Evolutionary conservation across 495 filamentous ascomycete genomes (phyloP).

Genomic region (Cercophora sp.): DNA sequence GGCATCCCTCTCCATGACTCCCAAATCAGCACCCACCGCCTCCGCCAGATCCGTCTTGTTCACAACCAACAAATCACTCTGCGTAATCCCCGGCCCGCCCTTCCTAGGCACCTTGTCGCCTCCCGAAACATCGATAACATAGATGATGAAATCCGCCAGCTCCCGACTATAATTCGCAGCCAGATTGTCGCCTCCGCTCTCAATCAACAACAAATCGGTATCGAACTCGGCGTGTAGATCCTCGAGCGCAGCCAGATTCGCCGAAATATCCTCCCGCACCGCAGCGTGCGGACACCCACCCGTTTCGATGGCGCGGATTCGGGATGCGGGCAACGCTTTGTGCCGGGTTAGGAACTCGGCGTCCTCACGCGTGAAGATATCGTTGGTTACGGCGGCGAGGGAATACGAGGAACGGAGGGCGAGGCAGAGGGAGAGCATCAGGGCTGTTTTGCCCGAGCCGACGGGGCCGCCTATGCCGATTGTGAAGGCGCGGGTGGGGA

Average conservation of each 20-base stretch:
- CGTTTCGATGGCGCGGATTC: constrained; percentile 95
- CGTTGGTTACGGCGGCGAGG: constrained; percentile 95
- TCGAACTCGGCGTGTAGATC: constrained; percentile 72
- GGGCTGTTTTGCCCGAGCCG: constrained; percentile 93
- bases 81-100: constrained; percentile 94
- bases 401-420: constrained; percentile 72
- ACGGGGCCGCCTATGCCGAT: constrained; percentile 96
- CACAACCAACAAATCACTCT: constrained; percentile 84
- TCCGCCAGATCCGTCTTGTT: constrained; percentile 97
- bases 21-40: constrained; percentile 84
- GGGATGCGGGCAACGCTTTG: constrained; percentile 70
- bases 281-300: constrained; percentile 97
- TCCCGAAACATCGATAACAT: constrained; percentile 96
- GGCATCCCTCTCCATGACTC: constrained; percentile 93
- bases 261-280: constrained; percentile 92
- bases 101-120: constrained; percentile 96
- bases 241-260: constrained; percentile 89
- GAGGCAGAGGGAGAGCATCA: constrained; percentile 86
- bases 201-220: constrained; percentile 79
- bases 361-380: constrained; percentile 98
- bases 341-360: constrained; percentile 91
- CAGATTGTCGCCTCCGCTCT: constrained; percentile 92
- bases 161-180: constrained; percentile 94
- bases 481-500: constrained; percentile 89
- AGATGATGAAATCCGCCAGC: constrained; percentile 94